Evolutionary conservation across 2,329 filamentous ascomycete species (phyloP).

Genomic region (Hypoxylon sp.): DNA sequence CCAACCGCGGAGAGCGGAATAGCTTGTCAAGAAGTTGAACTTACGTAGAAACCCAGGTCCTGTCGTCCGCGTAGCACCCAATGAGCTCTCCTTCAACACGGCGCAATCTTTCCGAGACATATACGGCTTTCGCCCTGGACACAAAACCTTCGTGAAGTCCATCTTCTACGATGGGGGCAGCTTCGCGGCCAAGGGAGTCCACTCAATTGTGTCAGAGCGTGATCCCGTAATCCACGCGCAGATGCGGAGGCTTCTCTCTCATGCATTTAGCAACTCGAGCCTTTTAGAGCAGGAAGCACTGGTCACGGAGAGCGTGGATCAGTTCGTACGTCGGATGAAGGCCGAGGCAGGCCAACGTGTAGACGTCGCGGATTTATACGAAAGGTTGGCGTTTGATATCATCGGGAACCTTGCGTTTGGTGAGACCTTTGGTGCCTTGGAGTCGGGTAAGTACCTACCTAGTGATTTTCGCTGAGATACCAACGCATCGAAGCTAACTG

Average conservation of each 20-base stretch:
- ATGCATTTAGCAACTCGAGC: constrained; percentile 34
- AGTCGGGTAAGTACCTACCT: constrained; percentile 16
- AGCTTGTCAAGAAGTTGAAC: constrained; percentile 4
- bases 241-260: constrained; percentile 36
- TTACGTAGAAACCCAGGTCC: constrained; percentile 12
- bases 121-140: constrained; percentile 46
- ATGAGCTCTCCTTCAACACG: constrained; percentile 54
- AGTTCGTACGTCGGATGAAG: constrained; percentile 33
- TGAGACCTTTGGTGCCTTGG: constrained; percentile 23
- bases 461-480: background rate
- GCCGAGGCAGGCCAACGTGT: constrained; percentile 12
- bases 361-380: constrained; percentile 24
- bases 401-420: constrained; percentile 29
- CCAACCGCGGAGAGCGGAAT: background rate
- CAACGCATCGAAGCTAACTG: too few species aligned
- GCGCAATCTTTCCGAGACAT: constrained; percentile 54
- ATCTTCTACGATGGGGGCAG: constrained; percentile 38
- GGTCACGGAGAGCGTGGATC: constrained; percentile 34
- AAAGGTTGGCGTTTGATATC: constrained; percentile 30
- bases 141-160: constrained; percentile 40
- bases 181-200: constrained; percentile 22
- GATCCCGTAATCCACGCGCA: constrained; percentile 35
- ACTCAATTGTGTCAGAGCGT: constrained; percentile 29
- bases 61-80: constrained; percentile 54
- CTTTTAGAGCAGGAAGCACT: constrained; percentile 41